Percentiles rank a stretch among this genome's conserved stretches.
Conservation (phyloP, 352 stramenopile genomes). For the Phytophthora europaea region DNA sequence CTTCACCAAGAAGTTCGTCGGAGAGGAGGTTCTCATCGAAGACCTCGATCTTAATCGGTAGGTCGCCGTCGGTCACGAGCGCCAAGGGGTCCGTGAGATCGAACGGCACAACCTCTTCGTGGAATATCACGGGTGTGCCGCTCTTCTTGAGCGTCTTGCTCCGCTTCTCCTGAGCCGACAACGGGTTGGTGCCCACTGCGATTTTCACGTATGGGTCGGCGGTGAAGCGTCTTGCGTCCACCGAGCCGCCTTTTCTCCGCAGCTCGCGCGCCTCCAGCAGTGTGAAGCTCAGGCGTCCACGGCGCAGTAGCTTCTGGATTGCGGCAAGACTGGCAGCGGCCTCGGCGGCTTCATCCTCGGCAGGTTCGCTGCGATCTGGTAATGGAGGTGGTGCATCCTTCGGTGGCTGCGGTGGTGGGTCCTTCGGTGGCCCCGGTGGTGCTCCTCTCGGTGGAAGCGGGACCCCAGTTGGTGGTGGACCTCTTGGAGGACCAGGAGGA, state of each 20-base stretch:
- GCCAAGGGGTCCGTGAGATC: constrained; percentile 84
- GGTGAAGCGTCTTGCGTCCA: constrained; percentile 70
- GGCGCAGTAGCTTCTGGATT: constrained; percentile 68
- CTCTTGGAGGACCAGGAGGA: constrained; percentile 27
- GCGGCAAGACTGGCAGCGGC: constrained; percentile 24
- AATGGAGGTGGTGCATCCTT: constrained; percentile 54
- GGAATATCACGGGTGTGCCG: constrained; percentile 82
- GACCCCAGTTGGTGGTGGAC: constrained; percentile 30
- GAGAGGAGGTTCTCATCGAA: constrained; percentile 91
- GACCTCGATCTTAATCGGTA: constrained; percentile 81
- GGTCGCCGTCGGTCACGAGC: constrained; percentile 77
- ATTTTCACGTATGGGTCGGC: constrained; percentile 89
- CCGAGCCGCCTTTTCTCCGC: constrained; percentile 61
- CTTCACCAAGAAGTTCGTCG: constrained; percentile 85
- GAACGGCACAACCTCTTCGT: constrained; percentile 85
- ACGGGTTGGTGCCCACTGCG: constrained; percentile 75
- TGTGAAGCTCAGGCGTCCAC: constrained; percentile 77
- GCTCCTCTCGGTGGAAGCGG: constrained; percentile 54
- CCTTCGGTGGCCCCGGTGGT: constrained; percentile 58
- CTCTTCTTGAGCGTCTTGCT: constrained; percentile 90
- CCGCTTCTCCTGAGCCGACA: constrained; percentile 77
- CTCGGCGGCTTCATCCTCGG: constrained; percentile 14
- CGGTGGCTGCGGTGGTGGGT: constrained; percentile 59
- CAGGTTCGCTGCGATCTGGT: background rate
- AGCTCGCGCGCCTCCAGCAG: constrained; percentile 74